phyloP scores from a whole-genome alignment of 2,329 filamentous ascomycete genomes.

The Paecilomyces variotii region DNA sequence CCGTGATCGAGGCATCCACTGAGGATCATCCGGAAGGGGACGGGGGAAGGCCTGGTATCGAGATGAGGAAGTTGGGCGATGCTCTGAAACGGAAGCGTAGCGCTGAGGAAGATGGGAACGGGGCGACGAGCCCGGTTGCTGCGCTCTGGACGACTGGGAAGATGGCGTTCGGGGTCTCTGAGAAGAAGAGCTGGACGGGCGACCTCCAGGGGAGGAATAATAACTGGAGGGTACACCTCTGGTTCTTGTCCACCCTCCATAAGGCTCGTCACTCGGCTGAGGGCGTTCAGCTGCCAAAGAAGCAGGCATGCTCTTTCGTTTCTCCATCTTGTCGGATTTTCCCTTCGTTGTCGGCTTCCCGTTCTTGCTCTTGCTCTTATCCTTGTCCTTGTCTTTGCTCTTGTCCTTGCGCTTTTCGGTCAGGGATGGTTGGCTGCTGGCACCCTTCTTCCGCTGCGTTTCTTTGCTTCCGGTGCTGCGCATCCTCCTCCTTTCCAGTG shows the following conservation, averaged over 20 bases:
- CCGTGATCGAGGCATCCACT: constrained; percentile 36
- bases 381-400: constrained; percentile 5
- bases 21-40: constrained; percentile 43
- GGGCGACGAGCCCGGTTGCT: constrained; percentile 27
- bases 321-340: constrained; percentile 10
- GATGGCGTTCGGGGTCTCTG: constrained; percentile 38
- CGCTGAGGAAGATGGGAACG: constrained; percentile 28
- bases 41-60: constrained; percentile 25
- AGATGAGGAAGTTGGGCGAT: constrained; percentile 27
- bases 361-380: constrained; percentile 15
- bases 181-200: constrained; percentile 26
- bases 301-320: constrained; percentile 11
- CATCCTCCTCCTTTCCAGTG: constrained; percentile 63
- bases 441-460: constrained; percentile 18
- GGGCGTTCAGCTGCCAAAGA: constrained; percentile 8
- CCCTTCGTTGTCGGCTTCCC: constrained; percentile 3
- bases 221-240: constrained; percentile 41
- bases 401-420: constrained; percentile 6
- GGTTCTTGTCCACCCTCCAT: constrained; percentile 39
- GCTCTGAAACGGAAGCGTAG: constrained; percentile 27
- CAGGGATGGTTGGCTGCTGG: constrained; percentile 3
- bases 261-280: constrained; percentile 36
- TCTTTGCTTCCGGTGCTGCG: constrained; percentile 31
- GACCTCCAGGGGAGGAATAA: constrained; percentile 21
- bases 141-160: constrained; percentile 29